A percentile compares a stretch with the other conserved stretches of the same genome.
phyloP scores from a whole-genome alignment of 768 basidiomycete genomes.

The Mycena indigotica region DNA sequence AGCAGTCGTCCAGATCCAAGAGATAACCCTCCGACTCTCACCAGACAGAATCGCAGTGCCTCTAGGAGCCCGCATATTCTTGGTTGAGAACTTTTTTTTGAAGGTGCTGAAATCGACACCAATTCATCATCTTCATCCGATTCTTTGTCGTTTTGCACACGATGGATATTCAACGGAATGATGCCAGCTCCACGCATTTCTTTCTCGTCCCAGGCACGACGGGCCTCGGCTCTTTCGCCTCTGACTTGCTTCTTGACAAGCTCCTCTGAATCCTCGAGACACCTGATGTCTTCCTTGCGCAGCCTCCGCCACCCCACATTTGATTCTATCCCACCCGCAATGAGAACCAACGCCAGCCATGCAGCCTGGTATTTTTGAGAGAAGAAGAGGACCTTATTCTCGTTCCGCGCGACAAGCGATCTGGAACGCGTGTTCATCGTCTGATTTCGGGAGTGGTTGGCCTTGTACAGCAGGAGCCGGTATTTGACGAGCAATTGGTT shows the following conservation, averaged over 20 bases:
- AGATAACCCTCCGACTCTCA: too few relatives aligned
- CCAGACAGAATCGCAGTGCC: too few relatives aligned
- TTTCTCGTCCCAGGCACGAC: too few relatives aligned
- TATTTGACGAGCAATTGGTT: slow-evolving; percentile 10
- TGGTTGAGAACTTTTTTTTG: too few relatives aligned
- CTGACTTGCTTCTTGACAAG: not conserved
- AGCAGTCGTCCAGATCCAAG: too few relatives aligned
- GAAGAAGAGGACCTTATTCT: slow-evolving; percentile 7
- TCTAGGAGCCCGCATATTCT: too few relatives aligned
- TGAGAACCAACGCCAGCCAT: not conserved
- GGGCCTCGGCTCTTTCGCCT: too few relatives aligned
- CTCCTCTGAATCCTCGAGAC: not conserved
- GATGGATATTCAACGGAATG: too few relatives aligned
- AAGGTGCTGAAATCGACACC: too few relatives aligned
- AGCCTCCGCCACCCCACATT: not conserved
- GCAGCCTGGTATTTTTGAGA: slow-evolving; percentile 10
- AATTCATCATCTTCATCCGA: too few relatives aligned
- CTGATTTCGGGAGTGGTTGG: slow-evolving; percentile 4
- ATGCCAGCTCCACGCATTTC: too few relatives aligned
- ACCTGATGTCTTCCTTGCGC: not conserved
- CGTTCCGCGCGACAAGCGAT: not conserved
- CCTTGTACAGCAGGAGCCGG: not conserved
- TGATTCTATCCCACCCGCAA: not conserved
- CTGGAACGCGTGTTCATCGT: slow-evolving; percentile 2
- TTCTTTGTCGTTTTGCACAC: too few relatives aligned